phyloP scores from a whole-genome alignment of 768 basidiomycete species.

The Tulasnella sp. region DNA sequence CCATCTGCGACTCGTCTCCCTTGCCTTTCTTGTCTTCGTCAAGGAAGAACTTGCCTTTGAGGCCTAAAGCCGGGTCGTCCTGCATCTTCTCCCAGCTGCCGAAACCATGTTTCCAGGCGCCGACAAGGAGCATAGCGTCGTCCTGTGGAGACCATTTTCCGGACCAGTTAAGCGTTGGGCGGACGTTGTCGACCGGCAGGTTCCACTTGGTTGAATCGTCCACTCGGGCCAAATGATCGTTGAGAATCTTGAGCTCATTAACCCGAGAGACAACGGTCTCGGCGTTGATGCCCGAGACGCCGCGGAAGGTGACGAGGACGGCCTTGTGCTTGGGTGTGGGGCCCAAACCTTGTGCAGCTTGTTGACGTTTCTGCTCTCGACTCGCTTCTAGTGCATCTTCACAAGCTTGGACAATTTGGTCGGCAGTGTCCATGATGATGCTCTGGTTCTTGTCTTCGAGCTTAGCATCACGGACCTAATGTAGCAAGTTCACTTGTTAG shows the following conservation, averaged over 20 bases:
- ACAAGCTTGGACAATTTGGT: constrained; percentile 87
- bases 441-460: constrained; percentile 89
- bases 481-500: not conserved
- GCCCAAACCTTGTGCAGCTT: constrained; percentile 75
- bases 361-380: constrained; percentile 68
- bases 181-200: constrained; percentile 87
- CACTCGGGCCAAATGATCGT: constrained; percentile 63
- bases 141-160: constrained; percentile 90
- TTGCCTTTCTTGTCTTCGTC: constrained; percentile 96
- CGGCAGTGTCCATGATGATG: constrained; percentile 82
- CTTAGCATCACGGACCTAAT: constrained; percentile 78
- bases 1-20: constrained; percentile 3
- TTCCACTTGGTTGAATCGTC: constrained; percentile 75
- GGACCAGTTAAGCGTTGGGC: constrained; percentile 93
- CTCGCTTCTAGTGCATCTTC: constrained; percentile 74
- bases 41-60: constrained; percentile 93
- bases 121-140: constrained; percentile 90
- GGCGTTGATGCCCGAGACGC: constrained; percentile 91
- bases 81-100: constrained; percentile 95
- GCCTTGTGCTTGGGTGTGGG: constrained; percentile 96
- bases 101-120: constrained; percentile 88
- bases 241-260: constrained; percentile 82
- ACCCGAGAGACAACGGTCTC: constrained; percentile 89
- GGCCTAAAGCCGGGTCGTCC: constrained; percentile 73
- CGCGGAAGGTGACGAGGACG: constrained; percentile 82